These are phyloP conservation scores for Ampelocalamus luodianensis DNA, from an alignment of 176 grass and related monocot species.

Conservation along the genomic window DNA sequence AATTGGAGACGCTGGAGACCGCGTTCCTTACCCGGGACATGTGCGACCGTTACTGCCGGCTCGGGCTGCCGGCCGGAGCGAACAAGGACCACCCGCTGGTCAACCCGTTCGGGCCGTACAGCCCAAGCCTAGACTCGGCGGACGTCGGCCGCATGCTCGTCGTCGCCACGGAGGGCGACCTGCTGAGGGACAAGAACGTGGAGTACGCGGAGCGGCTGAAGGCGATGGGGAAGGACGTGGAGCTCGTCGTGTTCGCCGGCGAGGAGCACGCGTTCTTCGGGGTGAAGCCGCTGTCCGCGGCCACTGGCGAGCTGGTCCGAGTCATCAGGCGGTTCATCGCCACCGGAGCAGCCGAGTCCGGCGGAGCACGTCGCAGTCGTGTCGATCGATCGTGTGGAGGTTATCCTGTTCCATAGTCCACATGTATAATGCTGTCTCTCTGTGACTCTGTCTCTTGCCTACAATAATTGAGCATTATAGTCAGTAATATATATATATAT, in stretches of 20 bases:
- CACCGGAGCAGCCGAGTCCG: neutral
- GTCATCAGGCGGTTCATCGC: constrained; percentile 44
- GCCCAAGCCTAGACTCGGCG: constrained; percentile 31
- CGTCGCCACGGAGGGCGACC: constrained; percentile 48
- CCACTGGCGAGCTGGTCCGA: constrained; percentile 48
- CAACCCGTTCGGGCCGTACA: constrained; percentile 45
- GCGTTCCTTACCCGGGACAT: constrained; percentile 44
- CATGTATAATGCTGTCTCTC: too few species aligned
- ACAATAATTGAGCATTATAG: too few species aligned
- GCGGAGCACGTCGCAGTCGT: too few species aligned
- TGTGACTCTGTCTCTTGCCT: too few species aligned
- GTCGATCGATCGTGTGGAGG: too few species aligned
- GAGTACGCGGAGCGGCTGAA: constrained; percentile 51
- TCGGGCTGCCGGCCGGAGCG: constrained; percentile 45
- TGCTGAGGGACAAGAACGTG: constrained; percentile 48
- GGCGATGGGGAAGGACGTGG: constrained; percentile 44
- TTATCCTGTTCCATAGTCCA: too few species aligned
- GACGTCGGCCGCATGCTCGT: constrained; percentile 47
- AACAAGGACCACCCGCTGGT: constrained; percentile 36
- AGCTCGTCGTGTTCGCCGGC: constrained; percentile 45
- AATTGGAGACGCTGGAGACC: constrained; percentile 35
- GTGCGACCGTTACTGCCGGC: constrained; percentile 22
- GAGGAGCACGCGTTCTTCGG: constrained; percentile 60
- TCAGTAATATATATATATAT: too few species aligned
- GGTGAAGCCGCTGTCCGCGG: constrained; percentile 45